A percentile compares a stretch with the other conserved stretches of the same genome.
These are phyloP conservation scores for Claviceps sorghi DNA, from an alignment of 2,329 filamentous ascomycete species.

Conservation along the genomic window DNA sequence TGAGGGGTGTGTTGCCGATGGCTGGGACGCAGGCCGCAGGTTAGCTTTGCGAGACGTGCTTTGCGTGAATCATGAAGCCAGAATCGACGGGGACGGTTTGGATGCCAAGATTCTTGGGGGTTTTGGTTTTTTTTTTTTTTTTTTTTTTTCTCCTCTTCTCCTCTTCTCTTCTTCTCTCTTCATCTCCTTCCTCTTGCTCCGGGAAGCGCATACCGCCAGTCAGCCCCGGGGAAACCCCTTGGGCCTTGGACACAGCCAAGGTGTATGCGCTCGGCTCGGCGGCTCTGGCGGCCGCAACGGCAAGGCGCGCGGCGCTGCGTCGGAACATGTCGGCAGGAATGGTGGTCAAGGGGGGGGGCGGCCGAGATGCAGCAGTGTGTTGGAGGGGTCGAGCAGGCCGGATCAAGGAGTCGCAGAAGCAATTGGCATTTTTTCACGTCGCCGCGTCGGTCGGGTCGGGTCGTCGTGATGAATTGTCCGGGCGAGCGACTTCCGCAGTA, in stretches of 20 bases:
- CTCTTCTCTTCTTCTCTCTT: background rate
- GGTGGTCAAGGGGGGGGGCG: background rate
- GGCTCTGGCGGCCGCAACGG: constrained; percentile 35
- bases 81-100: too few species aligned
- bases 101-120: too few species aligned
- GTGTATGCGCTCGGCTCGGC: constrained; percentile 42
- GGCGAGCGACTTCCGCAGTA: background rate
- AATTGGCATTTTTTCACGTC: background rate
- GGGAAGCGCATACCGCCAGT: constrained; percentile 52
- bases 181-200: background rate
- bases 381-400: background rate
- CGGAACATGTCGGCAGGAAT: constrained; percentile 44
- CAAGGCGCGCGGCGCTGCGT: constrained; percentile 52
- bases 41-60: background rate
- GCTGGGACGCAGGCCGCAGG: constrained; percentile 34
- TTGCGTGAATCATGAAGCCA: too few species aligned
- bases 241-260: constrained; percentile 61
- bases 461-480: background rate
- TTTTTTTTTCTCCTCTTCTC: background rate
- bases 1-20: constrained; percentile 93
- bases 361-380: background rate
- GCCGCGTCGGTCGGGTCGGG: background rate
- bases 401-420: background rate
- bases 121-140: background rate
- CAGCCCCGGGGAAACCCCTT: constrained; percentile 64